Base-by-base conservation (phyloP, 2,329 filamentous ascomycete species). In the Zalaria sp. region DNA sequence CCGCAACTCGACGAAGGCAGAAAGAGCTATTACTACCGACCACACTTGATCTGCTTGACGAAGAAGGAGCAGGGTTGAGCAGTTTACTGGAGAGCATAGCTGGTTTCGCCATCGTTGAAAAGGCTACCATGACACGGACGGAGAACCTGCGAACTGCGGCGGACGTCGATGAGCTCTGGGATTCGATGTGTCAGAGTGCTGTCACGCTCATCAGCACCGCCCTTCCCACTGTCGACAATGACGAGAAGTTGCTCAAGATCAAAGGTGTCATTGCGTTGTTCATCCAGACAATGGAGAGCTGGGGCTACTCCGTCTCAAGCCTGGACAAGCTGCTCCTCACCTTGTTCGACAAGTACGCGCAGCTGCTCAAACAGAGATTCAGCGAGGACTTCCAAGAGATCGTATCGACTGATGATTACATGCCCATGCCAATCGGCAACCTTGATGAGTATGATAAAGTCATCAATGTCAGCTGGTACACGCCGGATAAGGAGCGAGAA, bases 131-230 rank as follows among this genome's bases (percentile, higher is more conserved):
- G 79, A 81, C 81, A 49, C 82, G 83, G 50, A 81, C 82, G 1
- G 84, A 86, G 1, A 84, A 91, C 54, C 67, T 98, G 39, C 79
- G 91, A 47, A 82, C 86, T 27, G 67, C 77, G 7, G 76, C 83
- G 49, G 91, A 98, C 65, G 88, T 95, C n/a, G 91, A 98, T 56
- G 91, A 96, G 61, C 68, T 98, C 2, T 98, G 91, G 91, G 89
- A 96, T 54, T 95, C 88, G 0, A 91, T 96, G 84, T 96, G 89
- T 56, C 84, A 88, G 54, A 79, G 81, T 36, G 81, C 85, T 0
- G 86, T 96, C 50, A 74, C 72, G 5, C 68, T 96, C 38, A 93
- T 93, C 47, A 79, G 81, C 1, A 84, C 81, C 51, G 81, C 85
- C 0, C 67, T 98, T 4, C 73, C 75, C 39, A 77, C 79, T 34